phyloP scores from a whole-genome alignment of 345 rosid species.

The Citrus inodora region DNA sequence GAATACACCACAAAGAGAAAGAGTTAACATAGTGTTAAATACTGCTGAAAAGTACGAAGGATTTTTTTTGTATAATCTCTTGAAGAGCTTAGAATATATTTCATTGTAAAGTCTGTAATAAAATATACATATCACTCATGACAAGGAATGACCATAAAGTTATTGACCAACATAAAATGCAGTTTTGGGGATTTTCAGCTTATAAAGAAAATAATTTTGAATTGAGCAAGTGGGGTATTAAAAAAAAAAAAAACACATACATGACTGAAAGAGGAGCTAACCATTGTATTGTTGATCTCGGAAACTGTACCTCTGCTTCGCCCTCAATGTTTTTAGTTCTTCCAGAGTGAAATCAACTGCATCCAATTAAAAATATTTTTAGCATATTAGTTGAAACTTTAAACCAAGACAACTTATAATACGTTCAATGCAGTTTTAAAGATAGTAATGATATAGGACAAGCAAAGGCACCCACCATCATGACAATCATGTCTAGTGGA shows the following conservation, averaged over 20 bases:
- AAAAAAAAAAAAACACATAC: constrained; percentile 1
- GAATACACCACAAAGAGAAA: constrained; percentile 12
- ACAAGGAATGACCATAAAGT: background rate
- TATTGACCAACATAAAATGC: background rate
- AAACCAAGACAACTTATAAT: background rate
- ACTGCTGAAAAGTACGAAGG: background rate
- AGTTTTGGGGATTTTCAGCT: background rate
- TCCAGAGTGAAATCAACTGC: constrained; percentile 86
- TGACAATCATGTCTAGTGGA: constrained; percentile 3
- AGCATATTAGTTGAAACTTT: constrained; percentile 4
- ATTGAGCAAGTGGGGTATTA: background rate
- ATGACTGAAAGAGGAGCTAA: constrained; percentile 22
- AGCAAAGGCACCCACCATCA: constrained; percentile 4
- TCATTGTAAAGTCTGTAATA: background rate
- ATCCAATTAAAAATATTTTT: constrained; percentile 7
- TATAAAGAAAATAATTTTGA: background rate
- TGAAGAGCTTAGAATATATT: background rate
- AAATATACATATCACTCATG: background rate
- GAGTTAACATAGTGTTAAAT: background rate
- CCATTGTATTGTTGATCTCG: constrained; percentile 93
- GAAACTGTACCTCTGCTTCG: constrained; percentile 74
- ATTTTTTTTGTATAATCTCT: background rate
- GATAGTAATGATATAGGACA: background rate
- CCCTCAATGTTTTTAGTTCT: constrained; percentile 68
- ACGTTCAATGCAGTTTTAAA: background rate